Evolutionary conservation across 768 basidiomycete species (phyloP).

Genomic region (Termitomyces sp.): DNA sequence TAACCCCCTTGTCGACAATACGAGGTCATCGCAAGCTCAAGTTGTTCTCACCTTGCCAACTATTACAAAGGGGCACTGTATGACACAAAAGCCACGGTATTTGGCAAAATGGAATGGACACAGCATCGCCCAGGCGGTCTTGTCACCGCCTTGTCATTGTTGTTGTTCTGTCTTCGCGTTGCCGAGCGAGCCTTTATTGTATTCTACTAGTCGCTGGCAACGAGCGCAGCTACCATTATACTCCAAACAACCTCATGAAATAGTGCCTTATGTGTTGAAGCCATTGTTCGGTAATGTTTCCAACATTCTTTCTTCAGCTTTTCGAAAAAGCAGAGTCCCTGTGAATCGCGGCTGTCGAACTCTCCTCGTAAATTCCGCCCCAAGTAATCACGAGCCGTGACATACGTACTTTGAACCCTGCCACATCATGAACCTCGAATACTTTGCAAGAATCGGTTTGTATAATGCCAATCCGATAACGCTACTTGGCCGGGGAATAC

Average conservation of each 20-base stretch:
- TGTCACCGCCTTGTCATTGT: not conserved
- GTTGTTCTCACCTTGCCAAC: not conserved
- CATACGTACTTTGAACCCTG: not conserved
- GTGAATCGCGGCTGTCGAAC: not conserved
- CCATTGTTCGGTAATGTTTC: not conserved
- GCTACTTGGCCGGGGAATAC: not conserved
- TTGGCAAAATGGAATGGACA: not conserved
- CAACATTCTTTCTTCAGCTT: not conserved
- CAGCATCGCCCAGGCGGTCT: not conserved
- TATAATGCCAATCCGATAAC: not conserved
- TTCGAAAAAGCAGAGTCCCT: not conserved
- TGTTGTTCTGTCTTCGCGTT: not conserved
- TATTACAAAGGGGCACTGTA: not conserved
- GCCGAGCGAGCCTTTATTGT: not conserved
- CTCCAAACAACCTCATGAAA: not conserved
- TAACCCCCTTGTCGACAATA: no score
- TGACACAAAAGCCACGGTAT: not conserved
- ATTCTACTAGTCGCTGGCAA: not conserved
- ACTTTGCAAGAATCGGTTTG: not conserved
- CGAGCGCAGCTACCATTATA: not conserved
- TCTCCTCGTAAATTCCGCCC: not conserved
- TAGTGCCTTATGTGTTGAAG: not conserved
- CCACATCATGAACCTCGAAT: not conserved
- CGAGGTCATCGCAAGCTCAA: no score
- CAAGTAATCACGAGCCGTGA: not conserved